Conservation (phyloP, 768 basidiomycete genomes). For the Kockovaella imperatae region DNA sequence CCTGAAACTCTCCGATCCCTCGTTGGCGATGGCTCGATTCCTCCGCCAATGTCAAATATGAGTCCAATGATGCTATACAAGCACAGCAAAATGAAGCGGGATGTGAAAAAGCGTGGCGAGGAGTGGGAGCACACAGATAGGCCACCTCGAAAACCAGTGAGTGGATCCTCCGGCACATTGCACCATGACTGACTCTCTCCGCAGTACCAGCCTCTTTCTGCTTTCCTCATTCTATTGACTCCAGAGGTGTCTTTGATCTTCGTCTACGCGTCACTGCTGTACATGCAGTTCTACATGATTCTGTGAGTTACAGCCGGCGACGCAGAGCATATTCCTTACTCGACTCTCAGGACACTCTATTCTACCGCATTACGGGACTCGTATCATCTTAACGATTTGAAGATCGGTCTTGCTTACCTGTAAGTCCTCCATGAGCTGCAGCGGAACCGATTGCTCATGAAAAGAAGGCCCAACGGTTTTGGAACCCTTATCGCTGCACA, state of each 20-base stretch:
- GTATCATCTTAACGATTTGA: conserved; percentile 59
- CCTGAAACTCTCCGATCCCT: conserved; percentile 49
- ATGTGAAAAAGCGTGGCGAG: conserved; percentile 18
- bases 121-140: conserved; percentile 20
- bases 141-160: conserved; percentile 30
- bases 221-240: conserved; percentile 36
- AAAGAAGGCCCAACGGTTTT: conserved; percentile 18
- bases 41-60: conserved; percentile 33
- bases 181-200: neutral
- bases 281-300: conserved; percentile 39
- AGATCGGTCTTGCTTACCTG: conserved; percentile 70
- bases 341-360: conserved; percentile 27
- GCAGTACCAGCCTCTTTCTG: conserved; percentile 37
- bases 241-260: conserved; percentile 40
- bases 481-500: conserved; percentile 60
- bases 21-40: conserved; percentile 36
- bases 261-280: conserved; percentile 31
- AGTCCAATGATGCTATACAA: conserved; percentile 26
- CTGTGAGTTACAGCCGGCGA: conserved; percentile 22
- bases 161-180: conserved; percentile 2
- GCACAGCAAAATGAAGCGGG: conserved; percentile 13
- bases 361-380: conserved; percentile 54
- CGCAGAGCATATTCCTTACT: neutral
- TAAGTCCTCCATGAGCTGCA: conserved; percentile 10
- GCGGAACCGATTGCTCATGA: neutral